Percentiles rank a stretch among this genome's conserved stretches.
These are phyloP conservation scores for Prunus yedoensis DNA, from an alignment of 331 rosid genomes.

Conservation along the genomic window DNA sequence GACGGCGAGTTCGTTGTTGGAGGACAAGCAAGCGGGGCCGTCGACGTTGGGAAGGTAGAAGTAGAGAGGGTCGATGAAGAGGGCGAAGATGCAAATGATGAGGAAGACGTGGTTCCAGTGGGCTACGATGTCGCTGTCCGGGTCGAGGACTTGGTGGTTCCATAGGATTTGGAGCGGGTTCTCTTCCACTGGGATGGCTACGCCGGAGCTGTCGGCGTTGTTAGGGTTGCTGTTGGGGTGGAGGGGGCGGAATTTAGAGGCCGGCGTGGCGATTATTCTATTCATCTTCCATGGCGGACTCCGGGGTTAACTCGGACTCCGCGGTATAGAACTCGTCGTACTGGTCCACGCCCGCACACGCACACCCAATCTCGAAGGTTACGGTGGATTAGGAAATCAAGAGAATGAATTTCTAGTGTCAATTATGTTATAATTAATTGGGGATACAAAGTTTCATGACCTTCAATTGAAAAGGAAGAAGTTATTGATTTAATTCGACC, in stretches of 20 bases:
- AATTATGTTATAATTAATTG: too few species aligned
- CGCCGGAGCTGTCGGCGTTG: neutral
- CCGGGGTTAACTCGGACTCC: conserved; percentile 74
- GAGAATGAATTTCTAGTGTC: neutral
- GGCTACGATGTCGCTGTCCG: conserved; percentile 75
- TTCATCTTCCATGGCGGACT: conserved; percentile 99
- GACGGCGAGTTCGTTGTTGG: conserved; percentile 36
- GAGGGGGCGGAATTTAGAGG: conserved; percentile 63
- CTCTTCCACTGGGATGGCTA: conserved; percentile 33
- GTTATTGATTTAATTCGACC: neutral
- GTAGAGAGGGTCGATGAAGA: conserved; percentile 83
- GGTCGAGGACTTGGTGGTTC: conserved; percentile 80
- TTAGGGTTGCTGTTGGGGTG: conserved; percentile 20
- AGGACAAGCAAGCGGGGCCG: conserved; percentile 64
- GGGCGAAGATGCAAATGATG: conserved; percentile 59
- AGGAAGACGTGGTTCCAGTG: conserved; percentile 88
- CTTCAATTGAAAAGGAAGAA: neutral
- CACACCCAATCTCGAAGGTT: neutral
- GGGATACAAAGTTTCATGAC: neutral
- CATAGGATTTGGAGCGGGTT: conserved; percentile 63
- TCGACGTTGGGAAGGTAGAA: conserved; percentile 71
- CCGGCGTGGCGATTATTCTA: conserved; percentile 69
- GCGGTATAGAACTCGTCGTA: conserved; percentile 21
- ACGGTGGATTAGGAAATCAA: neutral
- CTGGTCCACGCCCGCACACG: neutral